phyloP scores from a whole-genome alignment of 352 stramenopile genomes.

The Thraustochytrium striatum region DNA sequence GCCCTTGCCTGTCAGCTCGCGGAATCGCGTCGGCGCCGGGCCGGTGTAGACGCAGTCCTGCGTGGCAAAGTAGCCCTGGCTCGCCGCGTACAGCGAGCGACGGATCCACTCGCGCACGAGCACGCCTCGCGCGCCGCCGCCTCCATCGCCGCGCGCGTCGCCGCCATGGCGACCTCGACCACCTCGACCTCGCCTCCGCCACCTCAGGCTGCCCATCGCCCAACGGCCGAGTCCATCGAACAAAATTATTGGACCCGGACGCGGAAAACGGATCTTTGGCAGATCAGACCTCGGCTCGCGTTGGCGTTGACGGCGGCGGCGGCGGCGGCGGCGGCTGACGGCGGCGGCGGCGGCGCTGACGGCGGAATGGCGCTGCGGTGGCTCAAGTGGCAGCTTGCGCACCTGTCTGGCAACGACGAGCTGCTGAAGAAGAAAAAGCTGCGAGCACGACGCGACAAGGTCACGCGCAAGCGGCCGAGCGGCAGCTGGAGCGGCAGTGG shows the following conservation, averaged over 20 bases:
- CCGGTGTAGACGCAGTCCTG: conserved; percentile 66
- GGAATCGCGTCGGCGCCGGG: conserved; percentile 65
- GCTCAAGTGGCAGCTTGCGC: conserved; percentile 40
- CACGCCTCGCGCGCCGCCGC: conserved; percentile 53
- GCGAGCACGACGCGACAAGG: background rate
- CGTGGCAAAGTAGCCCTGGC: conserved; percentile 75
- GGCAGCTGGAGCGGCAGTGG: conserved; percentile 10
- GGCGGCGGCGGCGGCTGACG: no score
- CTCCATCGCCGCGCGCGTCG: no score
- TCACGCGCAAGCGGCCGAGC: background rate
- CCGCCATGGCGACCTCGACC: no score
- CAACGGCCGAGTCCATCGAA: no score
- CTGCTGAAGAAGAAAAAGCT: conserved; percentile 42
- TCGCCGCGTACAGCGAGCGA: conserved; percentile 68
- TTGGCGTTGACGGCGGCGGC: no score
- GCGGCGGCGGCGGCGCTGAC: no score
- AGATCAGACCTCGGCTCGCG: no score
- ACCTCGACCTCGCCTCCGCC: no score
- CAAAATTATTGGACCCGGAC: no score
- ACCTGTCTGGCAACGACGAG: conserved; percentile 6
- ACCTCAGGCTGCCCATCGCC: no score
- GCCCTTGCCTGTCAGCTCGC: conserved; percentile 66
- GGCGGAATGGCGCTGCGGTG: no score
- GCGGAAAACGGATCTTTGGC: no score
- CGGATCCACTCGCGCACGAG: conserved; percentile 77